Evolutionary conservation across 2,329 filamentous ascomycete species (phyloP).

Genomic region (Trichoderma simmonsii): DNA sequence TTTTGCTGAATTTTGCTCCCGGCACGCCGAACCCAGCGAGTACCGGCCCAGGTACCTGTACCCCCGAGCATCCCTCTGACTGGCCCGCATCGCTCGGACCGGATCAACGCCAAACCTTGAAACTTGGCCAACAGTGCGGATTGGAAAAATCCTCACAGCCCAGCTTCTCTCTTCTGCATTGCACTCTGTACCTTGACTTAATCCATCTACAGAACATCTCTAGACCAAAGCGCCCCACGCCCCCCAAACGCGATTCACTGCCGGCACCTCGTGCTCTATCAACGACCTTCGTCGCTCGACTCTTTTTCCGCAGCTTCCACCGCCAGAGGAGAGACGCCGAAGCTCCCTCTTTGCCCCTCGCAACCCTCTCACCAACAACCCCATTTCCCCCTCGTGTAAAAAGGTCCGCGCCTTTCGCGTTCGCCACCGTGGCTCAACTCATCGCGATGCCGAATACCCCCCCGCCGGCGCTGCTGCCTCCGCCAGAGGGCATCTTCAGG

Average conservation of each 20-base stretch:
- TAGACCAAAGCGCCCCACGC: constrained; percentile 4
- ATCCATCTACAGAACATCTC: constrained; percentile 4
- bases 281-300: constrained; percentile 2
- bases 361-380: constrained; percentile 1
- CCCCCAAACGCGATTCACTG: constrained; percentile 1
- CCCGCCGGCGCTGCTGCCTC: constrained; percentile 48
- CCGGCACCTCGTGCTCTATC: background rate
- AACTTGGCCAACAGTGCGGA: constrained; percentile 40
- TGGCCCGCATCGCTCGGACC: constrained; percentile 32
- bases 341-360: constrained; percentile 7
- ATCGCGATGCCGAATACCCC: constrained; percentile 47
- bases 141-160: constrained; percentile 42
- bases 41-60: background rate
- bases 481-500: constrained; percentile 58
- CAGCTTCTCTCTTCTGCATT: constrained; percentile 26
- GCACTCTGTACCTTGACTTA: background rate
- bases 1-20: background rate
- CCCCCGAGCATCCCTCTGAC: constrained; percentile 24
- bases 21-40: background rate
- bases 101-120: constrained; percentile 42
- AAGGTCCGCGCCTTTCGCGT: constrained; percentile 27
- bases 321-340: background rate
- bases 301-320: background rate
- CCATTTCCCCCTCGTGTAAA: constrained; percentile 26
- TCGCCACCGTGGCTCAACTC: constrained; percentile 34